Evolutionary conservation across 805 yeast species (phyloP), one percentile per base, ranked within the genome.

Genomic region (Ogataea siamensis): DNA sequence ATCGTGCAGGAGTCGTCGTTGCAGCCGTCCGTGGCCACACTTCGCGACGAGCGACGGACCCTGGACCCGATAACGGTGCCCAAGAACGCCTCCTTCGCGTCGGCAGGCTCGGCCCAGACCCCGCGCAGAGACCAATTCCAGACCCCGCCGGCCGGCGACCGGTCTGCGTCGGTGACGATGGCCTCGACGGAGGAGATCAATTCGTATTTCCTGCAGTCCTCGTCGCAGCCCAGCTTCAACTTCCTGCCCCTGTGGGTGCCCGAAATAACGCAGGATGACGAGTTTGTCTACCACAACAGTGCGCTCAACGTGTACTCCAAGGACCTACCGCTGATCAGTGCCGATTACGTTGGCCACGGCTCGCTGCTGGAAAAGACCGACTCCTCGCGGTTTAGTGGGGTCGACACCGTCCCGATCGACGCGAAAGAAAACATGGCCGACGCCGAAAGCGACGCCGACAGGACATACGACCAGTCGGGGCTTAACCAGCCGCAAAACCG

Each of bases 231-330:
- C 1, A 40, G 45, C 11, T 56, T 60, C 34, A 51, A 52, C 32
- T 62, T 61, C 39, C 44, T 53, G 3, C 74, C 77, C 0, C 57
- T 73, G 11, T 83, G 91, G 89, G 57, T 79, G 0, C 83, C 87
- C 0, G 70, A 73, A 32, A 61, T 73, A n/a, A 73, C 82, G 1
- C 65, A 68, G 9, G 71, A 68, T 35, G 82, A 78, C 14, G 72
- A 72, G 34, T 57, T 79, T 11, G 61, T 81, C 6, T 84, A 70
- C 58, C 79, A 76, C 58, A 78, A 80, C 50, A 73, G 77, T 21
- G 75, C 76, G 22, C 60, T 84, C 36, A 73, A 80, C 47, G 64
- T 81, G 1, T 77, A 74, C 47, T 76, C 87, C 46, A 68, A 70
- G 27, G 71, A 74, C 10, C 51, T 80, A 25, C 91, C 93, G 0